These are phyloP conservation scores for Dovyalis caffra DNA, from an alignment of 345 rosid genomes.

Conservation along the genomic window DNA sequence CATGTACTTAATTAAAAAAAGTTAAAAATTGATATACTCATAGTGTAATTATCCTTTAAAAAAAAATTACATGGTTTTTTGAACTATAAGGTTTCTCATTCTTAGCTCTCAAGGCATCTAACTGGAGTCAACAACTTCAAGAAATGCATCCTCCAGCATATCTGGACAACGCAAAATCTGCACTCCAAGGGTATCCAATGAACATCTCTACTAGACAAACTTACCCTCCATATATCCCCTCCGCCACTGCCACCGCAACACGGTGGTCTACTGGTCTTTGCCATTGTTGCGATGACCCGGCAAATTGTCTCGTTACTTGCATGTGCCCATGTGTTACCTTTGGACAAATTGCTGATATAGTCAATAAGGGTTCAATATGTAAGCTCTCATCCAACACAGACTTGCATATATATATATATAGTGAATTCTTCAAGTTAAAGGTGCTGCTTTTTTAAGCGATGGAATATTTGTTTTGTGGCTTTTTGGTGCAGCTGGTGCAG, in stretches of 20 bases:
- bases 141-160: constrained; percentile 28
- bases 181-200: constrained; percentile 31
- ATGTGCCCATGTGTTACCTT: constrained; percentile 50
- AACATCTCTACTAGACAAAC: constrained; percentile 24
- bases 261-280: constrained; percentile 53
- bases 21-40: too few relatives aligned
- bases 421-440: not conserved
- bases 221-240: constrained; percentile 12
- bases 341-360: constrained; percentile 47
- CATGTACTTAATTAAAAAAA: too few relatives aligned
- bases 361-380: constrained; percentile 41
- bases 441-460: not conserved
- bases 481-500: constrained; percentile 34
- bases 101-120: not conserved
- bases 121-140: not conserved
- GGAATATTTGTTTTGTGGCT: not conserved
- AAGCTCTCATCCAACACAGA: constrained; percentile 11
- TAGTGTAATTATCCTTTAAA: too few relatives aligned
- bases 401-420: not conserved
- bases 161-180: constrained; percentile 30
- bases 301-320: constrained; percentile 40
- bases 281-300: constrained; percentile 48
- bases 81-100: too few relatives aligned
- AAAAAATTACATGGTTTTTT: too few relatives aligned
- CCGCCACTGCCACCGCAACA: constrained; percentile 1